phyloP scores from a whole-genome alignment of 148 eudicot species.

The Spergularia bocconei region DNA sequence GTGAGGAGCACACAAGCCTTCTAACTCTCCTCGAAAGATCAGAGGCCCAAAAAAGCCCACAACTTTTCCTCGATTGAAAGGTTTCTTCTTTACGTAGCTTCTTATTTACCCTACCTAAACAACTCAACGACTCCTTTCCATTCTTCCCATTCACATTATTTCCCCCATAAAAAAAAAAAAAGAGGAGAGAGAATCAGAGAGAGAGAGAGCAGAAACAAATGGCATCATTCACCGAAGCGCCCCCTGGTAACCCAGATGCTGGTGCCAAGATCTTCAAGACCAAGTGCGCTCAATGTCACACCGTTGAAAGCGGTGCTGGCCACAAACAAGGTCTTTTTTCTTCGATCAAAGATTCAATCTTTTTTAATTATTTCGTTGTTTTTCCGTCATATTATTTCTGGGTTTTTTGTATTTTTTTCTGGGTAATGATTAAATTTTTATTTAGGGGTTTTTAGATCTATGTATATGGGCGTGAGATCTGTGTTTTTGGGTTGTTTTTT shows the following conservation, averaged over 20 bases:
- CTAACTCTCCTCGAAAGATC: too few relatives aligned
- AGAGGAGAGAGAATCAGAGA: not conserved
- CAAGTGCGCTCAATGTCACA: constrained; percentile 40
- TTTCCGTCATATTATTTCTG: not conserved
- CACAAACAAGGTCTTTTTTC: constrained; percentile 31
- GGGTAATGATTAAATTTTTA: not conserved
- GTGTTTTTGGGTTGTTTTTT: not conserved
- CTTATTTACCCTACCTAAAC: not conserved
- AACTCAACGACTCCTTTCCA: not conserved
- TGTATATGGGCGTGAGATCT: not conserved
- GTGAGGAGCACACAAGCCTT: constrained; percentile 9
- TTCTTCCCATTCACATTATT: not conserved
- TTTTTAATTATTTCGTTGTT: not conserved
- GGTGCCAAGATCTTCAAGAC: constrained; percentile 39
- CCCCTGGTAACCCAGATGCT: constrained; percentile 24
- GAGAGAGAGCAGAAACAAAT: not conserved
- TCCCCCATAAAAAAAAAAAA: not conserved
- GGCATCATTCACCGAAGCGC: constrained; percentile 36
- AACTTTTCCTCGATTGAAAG: constrained; percentile 14
- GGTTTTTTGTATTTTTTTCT: not conserved
- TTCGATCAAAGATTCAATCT: too few relatives aligned
- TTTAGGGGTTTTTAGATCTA: not conserved
- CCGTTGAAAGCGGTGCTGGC: constrained; percentile 32
- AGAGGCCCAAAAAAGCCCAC: not conserved
- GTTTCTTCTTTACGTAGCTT: not conserved